Evolutionary conservation across 2,329 filamentous ascomycete species (phyloP).

Genomic region (Chaetomium strumarium): DNA sequence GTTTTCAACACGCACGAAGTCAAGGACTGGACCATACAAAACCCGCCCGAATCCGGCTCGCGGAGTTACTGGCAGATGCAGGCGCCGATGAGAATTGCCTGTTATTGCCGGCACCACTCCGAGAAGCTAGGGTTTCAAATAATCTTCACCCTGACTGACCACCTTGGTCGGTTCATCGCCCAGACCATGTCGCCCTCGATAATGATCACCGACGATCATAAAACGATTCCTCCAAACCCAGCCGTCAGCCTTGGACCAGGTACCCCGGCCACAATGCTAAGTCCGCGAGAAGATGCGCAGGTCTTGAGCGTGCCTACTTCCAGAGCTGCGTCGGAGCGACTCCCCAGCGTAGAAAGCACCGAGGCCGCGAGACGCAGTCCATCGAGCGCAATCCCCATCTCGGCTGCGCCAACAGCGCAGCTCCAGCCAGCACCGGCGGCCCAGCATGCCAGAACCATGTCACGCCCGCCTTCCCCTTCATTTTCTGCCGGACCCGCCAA

Average conservation of each 20-base stretch:
- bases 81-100: conserved; percentile 91
- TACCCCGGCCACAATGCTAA: conserved; percentile 8
- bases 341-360: conserved; percentile 12
- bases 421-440: conserved; percentile 5
- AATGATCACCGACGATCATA: conserved; percentile 97
- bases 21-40: conserved; percentile 64
- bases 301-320: neutral
- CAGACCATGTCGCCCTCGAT: conserved; percentile 84
- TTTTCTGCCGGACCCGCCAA: conserved; percentile 63
- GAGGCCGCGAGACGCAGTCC: conserved; percentile 10
- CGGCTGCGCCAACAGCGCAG: conserved; percentile 3
- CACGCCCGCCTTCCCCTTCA: conserved; percentile 67
- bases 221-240: conserved; percentile 57
- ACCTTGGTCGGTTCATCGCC: conserved; percentile 66
- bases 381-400: neutral
- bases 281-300: conserved; percentile 8
- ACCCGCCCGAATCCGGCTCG: conserved; percentile 26
- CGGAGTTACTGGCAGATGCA: conserved; percentile 59
- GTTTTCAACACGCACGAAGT: conserved; percentile 89
- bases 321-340: conserved; percentile 8
- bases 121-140: conserved; percentile 90
- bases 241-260: conserved; percentile 31
- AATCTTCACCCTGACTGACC: conserved; percentile 91
- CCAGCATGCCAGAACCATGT: conserved; percentile 32
- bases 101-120: conserved; percentile 90